Evolutionary conservation across 495 filamentous ascomycete species (phyloP).

Genomic region (Xylaria acuta): DNA sequence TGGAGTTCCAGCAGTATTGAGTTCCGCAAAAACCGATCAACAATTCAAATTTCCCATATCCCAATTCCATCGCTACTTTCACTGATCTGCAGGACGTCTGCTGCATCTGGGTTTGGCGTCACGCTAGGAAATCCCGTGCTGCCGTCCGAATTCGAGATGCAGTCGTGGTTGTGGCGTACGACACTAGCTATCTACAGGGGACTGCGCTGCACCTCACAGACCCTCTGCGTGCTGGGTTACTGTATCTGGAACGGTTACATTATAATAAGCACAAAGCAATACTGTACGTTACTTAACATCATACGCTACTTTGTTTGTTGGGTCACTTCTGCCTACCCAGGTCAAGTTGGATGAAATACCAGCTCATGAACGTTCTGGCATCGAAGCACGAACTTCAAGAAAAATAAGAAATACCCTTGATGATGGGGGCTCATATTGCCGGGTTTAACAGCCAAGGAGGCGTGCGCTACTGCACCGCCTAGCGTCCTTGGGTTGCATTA

Average conservation of each 20-base stretch:
- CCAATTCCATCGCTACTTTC: neutral
- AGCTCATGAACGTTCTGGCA: neutral
- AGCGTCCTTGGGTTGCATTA: neutral
- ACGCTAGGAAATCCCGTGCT: conserved; percentile 15
- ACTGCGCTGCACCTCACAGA: neutral
- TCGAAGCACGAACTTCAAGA: neutral
- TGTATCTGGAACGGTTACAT: neutral
- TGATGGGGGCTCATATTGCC: neutral
- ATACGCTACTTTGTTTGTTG: conserved; percentile 4
- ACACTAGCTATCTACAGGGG: neutral
- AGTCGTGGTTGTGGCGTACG: conserved; percentile 9
- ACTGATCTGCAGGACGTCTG: conserved; percentile 15
- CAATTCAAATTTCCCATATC: neutral
- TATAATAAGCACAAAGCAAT: neutral
- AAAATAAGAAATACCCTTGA: conserved; percentile 4
- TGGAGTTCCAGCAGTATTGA: neutral
- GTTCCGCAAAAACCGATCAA: neutral
- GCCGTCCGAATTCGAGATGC: conserved; percentile 9
- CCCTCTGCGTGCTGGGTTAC: neutral
- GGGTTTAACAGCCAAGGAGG: neutral
- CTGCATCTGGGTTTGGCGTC: conserved; percentile 9
- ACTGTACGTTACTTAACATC: neutral
- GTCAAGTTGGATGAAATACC: neutral
- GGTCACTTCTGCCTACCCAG: neutral
- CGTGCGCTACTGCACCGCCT: conserved; percentile 17